Percentiles rank a stretch among this genome's conserved stretches.
Evolutionary conservation across 2,329 filamentous ascomycete genomes (phyloP).

Genomic region (Epichloe hybrida): DNA sequence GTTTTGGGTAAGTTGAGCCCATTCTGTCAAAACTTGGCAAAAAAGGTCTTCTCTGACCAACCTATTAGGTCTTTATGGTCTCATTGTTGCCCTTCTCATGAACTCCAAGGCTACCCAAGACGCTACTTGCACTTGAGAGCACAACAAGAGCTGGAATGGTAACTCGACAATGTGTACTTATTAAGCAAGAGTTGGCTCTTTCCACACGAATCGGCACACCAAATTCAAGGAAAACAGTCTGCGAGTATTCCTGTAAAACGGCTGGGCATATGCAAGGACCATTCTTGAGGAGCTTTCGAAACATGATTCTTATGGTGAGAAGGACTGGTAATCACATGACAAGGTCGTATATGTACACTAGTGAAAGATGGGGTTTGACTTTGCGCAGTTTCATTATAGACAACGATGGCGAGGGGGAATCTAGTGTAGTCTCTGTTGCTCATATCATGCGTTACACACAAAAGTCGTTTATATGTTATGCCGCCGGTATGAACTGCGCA

Average conservation of each 20-base stretch:
- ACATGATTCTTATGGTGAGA: slow-evolving; percentile 2
- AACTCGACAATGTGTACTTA: slow-evolving; percentile 25
- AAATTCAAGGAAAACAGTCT: slow-evolving; percentile 11
- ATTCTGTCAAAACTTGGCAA: neutral
- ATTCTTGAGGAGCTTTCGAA: slow-evolving; percentile 3
- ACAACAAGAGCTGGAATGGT: slow-evolving; percentile 8
- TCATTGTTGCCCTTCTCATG: slow-evolving; percentile 98
- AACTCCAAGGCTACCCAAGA: slow-evolving; percentile 77
- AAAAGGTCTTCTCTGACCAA: slow-evolving; percentile 11
- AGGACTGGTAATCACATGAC: slow-evolving; percentile 4
- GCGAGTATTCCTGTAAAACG: slow-evolving; percentile 8
- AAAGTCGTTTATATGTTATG: neutral
- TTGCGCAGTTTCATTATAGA: slow-evolving; percentile 34
- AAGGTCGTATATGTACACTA: slow-evolving; percentile 36
- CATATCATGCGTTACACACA: slow-evolving; percentile 13
- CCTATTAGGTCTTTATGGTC: slow-evolving; percentile 81
- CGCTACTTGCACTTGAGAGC: slow-evolving; percentile 34
- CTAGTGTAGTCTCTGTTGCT: slow-evolving; percentile 27
- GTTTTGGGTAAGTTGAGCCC: slow-evolving; percentile 63
- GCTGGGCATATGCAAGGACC: neutral
- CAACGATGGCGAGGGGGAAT: slow-evolving; percentile 26
- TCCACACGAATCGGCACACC: slow-evolving; percentile 11
- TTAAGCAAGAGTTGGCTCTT: slow-evolving; percentile 13
- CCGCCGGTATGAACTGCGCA: neutral
- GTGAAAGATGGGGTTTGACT: slow-evolving; percentile 30